A percentile compares a stretch with the other conserved stretches of the same genome.
Evolutionary conservation across 148 eudicot species (phyloP).

Genomic region (Diospyros kaki): DNA sequence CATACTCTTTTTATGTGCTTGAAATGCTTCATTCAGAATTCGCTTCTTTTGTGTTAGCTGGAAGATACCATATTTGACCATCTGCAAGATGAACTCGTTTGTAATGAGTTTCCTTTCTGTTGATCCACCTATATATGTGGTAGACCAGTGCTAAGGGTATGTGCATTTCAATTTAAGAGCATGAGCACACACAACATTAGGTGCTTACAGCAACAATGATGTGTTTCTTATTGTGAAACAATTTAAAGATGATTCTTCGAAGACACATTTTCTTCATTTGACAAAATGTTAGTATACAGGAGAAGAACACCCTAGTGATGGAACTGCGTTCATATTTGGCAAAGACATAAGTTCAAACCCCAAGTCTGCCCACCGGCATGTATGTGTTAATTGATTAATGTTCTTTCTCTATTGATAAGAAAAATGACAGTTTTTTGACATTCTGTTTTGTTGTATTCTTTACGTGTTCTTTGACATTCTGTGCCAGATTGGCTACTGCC

Average conservation of each 20-base stretch:
- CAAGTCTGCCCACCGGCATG: slow-evolving; percentile 79
- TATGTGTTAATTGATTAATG: slow-evolving; percentile 30
- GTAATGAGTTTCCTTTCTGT: background rate
- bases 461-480: slow-evolving; percentile 11
- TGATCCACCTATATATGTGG: background rate
- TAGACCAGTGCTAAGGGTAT: background rate
- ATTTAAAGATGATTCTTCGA: slow-evolving; percentile 8
- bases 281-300: slow-evolving; percentile 41
- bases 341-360: slow-evolving; percentile 71
- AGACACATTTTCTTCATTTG: slow-evolving; percentile 7
- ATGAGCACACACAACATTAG: background rate
- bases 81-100: background rate
- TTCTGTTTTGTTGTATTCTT: slow-evolving; percentile 15
- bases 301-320: slow-evolving; percentile 81
- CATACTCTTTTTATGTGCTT: background rate
- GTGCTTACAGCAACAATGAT: slow-evolving; percentile 1
- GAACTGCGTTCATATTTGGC: slow-evolving; percentile 87
- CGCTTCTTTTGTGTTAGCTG: background rate
- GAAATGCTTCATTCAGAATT: background rate
- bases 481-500: slow-evolving; percentile 91
- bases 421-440: slow-evolving; percentile 7
- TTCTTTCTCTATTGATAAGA: slow-evolving; percentile 3
- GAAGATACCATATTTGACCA: background rate
- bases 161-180: background rate
- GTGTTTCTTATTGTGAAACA: background rate